Percentiles rank a stretch among this genome's conserved stretches.
Evolutionary conservation across 2,329 filamentous ascomycete genomes (phyloP).

Genomic region (Colletotrichum sp.): DNA sequence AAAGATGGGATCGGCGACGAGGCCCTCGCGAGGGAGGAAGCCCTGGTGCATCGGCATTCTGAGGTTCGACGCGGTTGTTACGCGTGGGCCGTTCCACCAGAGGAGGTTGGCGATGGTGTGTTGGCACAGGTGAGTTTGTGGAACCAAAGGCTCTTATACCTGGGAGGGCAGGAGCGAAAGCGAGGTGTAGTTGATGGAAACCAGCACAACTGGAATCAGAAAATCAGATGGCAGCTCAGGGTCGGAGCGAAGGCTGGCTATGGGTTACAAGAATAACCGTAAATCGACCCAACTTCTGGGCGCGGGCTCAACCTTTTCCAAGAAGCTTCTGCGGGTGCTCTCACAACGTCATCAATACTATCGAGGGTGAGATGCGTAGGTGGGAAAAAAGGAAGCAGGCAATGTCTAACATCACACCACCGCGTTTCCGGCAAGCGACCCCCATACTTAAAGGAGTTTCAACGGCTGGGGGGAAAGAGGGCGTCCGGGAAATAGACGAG

Average conservation of each 20-base stretch:
- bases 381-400: not conserved
- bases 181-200: not conserved
- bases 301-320: not conserved
- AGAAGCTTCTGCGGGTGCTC: not conserved
- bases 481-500: not conserved
- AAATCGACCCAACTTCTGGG: not conserved
- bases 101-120: not conserved
- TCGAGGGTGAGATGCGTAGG: not conserved
- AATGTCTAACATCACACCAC: not conserved
- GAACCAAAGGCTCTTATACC: not conserved
- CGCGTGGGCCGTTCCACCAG: not conserved
- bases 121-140: not conserved
- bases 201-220: not conserved
- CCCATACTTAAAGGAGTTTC: conserved; percentile 4
- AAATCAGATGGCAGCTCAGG: not conserved
- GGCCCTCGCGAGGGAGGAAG: conserved; percentile 60
- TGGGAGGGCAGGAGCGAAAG: not conserved
- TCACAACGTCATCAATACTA: not conserved
- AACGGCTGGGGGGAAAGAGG: not conserved
- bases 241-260: not conserved
- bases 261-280: not conserved
- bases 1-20: conserved; percentile 65
- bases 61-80: not conserved
- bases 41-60: conserved; percentile 48
- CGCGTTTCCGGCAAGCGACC: not conserved